phyloP scores from a whole-genome alignment of 179 eudicot genomes.

The Pouteria campechiana region DNA sequence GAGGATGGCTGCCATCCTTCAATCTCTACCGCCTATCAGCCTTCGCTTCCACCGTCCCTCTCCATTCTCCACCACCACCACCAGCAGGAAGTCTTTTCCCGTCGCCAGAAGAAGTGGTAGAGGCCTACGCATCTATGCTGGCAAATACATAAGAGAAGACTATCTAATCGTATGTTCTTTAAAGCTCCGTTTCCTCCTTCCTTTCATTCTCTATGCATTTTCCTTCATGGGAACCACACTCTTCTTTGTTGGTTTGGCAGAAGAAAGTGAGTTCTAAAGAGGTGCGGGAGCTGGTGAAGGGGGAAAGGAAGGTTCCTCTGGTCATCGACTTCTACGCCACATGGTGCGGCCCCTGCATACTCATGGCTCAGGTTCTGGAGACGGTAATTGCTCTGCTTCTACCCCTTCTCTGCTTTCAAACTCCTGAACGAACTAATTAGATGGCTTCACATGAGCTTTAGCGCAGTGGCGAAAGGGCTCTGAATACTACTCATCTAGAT shows the following conservation, averaged over 20 bases:
- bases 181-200: neutral
- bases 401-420: too few relatives aligned
- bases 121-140: too few relatives aligned
- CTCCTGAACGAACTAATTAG: too few relatives aligned
- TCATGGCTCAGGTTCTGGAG: constrained; percentile 99
- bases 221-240: constrained; percentile 1
- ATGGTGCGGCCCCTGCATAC: constrained; percentile 97
- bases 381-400: too few relatives aligned
- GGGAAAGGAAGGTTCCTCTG: constrained; percentile 74
- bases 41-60: constrained; percentile 34
- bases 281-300: constrained; percentile 71
- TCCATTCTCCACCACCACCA: constrained; percentile 13
- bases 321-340: constrained; percentile 89
- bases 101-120: too few relatives aligned
- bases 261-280: constrained; percentile 69
- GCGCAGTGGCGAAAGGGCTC: too few relatives aligned
- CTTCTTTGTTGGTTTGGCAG: constrained; percentile 24
- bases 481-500: too few relatives aligned
- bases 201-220: neutral
- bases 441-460: too few relatives aligned
- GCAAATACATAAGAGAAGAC: constrained; percentile 65
- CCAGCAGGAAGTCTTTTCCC: constrained; percentile 32
- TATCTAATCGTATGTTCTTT: constrained; percentile 67
- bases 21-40: too few relatives aligned
- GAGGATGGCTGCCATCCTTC: too few relatives aligned